These are phyloP conservation scores for Aristolochia californica DNA, from an alignment of 164 flowering plant species.

Conservation along the genomic window DNA sequence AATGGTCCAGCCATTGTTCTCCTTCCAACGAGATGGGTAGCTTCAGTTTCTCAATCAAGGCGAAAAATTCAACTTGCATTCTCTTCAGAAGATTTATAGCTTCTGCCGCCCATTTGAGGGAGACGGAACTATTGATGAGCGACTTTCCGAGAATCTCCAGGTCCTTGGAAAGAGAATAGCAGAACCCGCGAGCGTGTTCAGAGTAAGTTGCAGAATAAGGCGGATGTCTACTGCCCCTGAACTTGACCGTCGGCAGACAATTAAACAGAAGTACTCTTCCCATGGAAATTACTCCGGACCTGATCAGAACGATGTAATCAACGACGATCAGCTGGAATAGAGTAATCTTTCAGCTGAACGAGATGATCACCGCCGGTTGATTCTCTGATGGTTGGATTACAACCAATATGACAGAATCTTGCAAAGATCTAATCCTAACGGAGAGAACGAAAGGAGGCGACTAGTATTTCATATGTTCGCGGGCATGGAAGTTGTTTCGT, in stretches of 20 bases:
- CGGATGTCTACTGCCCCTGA: neutral
- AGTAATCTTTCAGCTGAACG: neutral
- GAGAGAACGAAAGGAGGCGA: neutral
- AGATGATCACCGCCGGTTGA: neutral
- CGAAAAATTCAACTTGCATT: conserved; percentile 10
- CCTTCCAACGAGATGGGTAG: conserved; percentile 7
- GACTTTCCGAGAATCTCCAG: conserved; percentile 12
- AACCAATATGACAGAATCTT: neutral
- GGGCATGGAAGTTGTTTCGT: neutral
- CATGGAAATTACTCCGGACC: neutral
- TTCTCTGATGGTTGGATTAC: neutral
- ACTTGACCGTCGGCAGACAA: conserved; percentile 1
- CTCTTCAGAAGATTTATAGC: conserved; percentile 16
- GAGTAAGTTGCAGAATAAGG: neutral
- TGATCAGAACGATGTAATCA: neutral
- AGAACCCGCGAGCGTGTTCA: conserved; percentile 7
- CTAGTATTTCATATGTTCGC: neutral
- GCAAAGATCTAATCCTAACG: no score
- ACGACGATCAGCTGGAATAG: no score
- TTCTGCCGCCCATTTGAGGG: conserved; percentile 13
- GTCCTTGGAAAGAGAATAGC: conserved; percentile 10
- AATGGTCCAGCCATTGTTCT: conserved; percentile 12
- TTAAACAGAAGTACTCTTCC: neutral
- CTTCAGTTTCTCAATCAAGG: neutral
- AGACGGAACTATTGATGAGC: conserved; percentile 6